Base-by-base conservation (phyloP, 306 rosid genomes). In the Geum urbanum region DNA sequence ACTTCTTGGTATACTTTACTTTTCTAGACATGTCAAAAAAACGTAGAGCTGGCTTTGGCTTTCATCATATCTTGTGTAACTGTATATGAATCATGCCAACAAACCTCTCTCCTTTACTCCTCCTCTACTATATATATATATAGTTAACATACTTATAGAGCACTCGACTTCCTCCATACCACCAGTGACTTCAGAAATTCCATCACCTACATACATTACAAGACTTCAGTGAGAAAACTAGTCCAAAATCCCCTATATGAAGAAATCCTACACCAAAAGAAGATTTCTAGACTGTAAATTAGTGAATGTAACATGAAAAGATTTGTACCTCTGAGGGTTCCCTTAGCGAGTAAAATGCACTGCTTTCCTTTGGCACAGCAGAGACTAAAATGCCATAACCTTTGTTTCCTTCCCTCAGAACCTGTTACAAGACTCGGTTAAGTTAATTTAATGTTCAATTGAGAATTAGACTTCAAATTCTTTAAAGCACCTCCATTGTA, bases 331-430 rank as follows among this genome's bases (percentile, higher is more conserved):
- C 99, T 1, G 85, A 82, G 37, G 99, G 96, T 49, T 95, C 96
- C 53, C 87, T 83, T 44, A 95, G 88, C 72, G 99, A 95, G 87
- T 83, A 95, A 39, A 48, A 53, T 48, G 99, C 99, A 10, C 62
- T 84, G 88, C 96, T 95, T 76, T 89, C 96, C 79, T 91, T 95
- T 6, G 95, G 92, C 56, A 75, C 81, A 3, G 89, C 66, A 35
- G 99, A 86, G 57, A 95, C 99, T 46, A 95, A 70, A 79, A 95
- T 86, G 59, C 99, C 97, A 53, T 87, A 86, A 74, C 99, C 99
- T 55, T 56, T 74, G 68, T 79, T 83, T 61, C 82, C 87, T 67
- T 86, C 97, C 81, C 85, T 83, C 76, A 95, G 63, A 58, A 91
- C 97, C 99, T 94, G 82, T 79, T 45, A 41, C 27, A 73, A 63